Percentiles rank a stretch among this genome's conserved stretches.
Evolutionary conservation across 352 stramenopile genomes (phyloP).

Genomic region (Phytophthora macrochlamydospora): DNA sequence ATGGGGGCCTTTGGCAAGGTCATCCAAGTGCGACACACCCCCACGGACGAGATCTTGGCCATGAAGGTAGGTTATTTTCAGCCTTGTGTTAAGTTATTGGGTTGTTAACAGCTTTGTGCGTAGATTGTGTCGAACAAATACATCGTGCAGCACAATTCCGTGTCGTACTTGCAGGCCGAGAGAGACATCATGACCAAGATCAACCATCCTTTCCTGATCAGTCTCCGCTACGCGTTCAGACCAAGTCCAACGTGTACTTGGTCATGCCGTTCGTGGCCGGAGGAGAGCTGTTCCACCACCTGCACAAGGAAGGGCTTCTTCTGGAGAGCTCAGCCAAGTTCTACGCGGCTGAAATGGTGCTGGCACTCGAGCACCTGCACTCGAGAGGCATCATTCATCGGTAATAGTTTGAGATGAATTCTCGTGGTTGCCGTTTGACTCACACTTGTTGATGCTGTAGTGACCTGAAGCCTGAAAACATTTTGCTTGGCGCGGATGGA

Average conservation of each 20-base stretch:
- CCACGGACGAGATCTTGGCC: slow-evolving; percentile 53
- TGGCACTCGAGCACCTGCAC: slow-evolving; percentile 82
- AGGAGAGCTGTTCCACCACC: slow-evolving; percentile 72
- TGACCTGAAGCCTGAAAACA: slow-evolving; percentile 88
- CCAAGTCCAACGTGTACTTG: slow-evolving; percentile 78
- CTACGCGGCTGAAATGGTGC: slow-evolving; percentile 85
- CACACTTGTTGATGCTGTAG: slow-evolving; percentile 25
- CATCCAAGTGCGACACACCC: slow-evolving; percentile 83
- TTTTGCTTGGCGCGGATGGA: slow-evolving; percentile 77
- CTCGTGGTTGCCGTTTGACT: slow-evolving; percentile 1
- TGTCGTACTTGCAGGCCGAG: slow-evolving; percentile 79
- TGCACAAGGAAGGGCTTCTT: slow-evolving; percentile 66
- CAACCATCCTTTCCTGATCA: slow-evolving; percentile 85
- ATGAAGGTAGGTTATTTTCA: not conserved
- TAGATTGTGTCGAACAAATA: slow-evolving; percentile 88
- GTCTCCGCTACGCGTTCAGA: slow-evolving; percentile 84
- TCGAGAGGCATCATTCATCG: slow-evolving; percentile 80
- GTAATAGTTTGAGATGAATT: slow-evolving; percentile 15
- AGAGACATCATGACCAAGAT: slow-evolving; percentile 90
- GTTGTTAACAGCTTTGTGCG: slow-evolving; percentile 1
- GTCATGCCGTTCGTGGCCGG: slow-evolving; percentile 82
- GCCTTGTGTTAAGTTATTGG: not conserved
- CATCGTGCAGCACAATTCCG: slow-evolving; percentile 85
- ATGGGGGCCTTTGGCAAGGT: slow-evolving; percentile 87
- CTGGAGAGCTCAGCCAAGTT: slow-evolving; percentile 78